A percentile compares a stretch with the other conserved stretches of the same genome.
These are phyloP conservation scores for Immersiella caudata DNA, from an alignment of 495 filamentous ascomycete genomes.

Conservation along the genomic window DNA sequence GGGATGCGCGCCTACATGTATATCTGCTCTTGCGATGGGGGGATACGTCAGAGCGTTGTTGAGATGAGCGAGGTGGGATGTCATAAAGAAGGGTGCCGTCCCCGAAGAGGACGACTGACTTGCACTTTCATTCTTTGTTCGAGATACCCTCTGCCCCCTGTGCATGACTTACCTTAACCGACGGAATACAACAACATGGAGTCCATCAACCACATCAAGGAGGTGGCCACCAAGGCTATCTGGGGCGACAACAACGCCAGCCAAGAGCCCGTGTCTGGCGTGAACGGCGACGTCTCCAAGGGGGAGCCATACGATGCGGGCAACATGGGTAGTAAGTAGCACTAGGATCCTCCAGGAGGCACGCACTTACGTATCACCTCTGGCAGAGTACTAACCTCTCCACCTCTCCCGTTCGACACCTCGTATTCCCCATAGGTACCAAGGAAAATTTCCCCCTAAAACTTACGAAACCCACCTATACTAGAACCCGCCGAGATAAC, in stretches of 20 bases:
- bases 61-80: too few relatives aligned
- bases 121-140: too few relatives aligned
- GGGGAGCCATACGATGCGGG: conserved; percentile 64
- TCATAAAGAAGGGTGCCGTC: too few relatives aligned
- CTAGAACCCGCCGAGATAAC: not conserved
- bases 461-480: not conserved
- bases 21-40: not conserved
- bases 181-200: conserved; percentile 53
- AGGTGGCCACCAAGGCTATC: conserved; percentile 51
- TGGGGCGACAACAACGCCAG: conserved; percentile 49
- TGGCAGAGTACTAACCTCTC: too few relatives aligned
- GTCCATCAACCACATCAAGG: conserved; percentile 53
- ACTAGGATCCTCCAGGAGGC: not conserved
- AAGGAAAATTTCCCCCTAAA: too few relatives aligned
- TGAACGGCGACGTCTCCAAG: conserved; percentile 53
- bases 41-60: too few relatives aligned
- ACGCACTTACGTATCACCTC: too few relatives aligned
- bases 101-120: too few relatives aligned
- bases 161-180: conserved; percentile 58
- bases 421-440: too few relatives aligned
- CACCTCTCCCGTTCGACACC: too few relatives aligned
- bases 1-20: not conserved
- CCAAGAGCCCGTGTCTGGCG: conserved; percentile 58
- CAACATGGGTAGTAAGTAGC: conserved; percentile 49
- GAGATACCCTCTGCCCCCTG: not conserved